phyloP scores from a whole-genome alignment of 306 rosid genomes.

The Citrullus amarus region DNA sequence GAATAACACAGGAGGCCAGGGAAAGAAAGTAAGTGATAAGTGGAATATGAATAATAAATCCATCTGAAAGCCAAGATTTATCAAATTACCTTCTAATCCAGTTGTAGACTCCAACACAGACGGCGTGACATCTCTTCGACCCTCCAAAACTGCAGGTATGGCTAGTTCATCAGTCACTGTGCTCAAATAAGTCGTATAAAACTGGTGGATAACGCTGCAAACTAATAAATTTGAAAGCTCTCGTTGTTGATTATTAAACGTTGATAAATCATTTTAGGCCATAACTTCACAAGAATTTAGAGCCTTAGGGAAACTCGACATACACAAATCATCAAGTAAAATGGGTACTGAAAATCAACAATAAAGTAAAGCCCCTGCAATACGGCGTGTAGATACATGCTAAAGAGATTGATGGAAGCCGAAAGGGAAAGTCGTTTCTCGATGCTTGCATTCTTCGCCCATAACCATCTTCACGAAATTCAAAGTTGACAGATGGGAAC shows the following conservation, averaged over 20 bases:
- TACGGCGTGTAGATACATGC: neutral
- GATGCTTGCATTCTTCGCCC: neutral
- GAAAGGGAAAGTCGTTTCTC: neutral
- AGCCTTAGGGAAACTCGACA: neutral
- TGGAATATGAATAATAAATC: neutral
- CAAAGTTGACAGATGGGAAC: neutral
- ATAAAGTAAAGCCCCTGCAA: neutral
- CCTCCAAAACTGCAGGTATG: conserved; percentile 60
- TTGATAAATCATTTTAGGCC: neutral
- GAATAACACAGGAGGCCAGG: conserved; percentile 4
- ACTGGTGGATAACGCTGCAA: neutral
- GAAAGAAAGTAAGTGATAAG: neutral
- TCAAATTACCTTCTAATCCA: conserved; percentile 67
- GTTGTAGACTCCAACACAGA: conserved; percentile 66
- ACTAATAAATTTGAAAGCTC: neutral
- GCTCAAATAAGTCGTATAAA: neutral
- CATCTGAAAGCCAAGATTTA: neutral
- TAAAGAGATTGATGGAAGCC: neutral
- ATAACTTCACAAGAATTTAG: neutral
- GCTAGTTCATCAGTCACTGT: neutral
- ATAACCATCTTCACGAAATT: neutral
- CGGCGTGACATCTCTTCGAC: conserved; percentile 71
- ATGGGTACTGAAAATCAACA: neutral
- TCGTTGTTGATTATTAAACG: neutral
- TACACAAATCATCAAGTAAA: neutral